These are phyloP conservation scores for Pittosporum tobira DNA, from an alignment of 129 eudicot species.

Conservation along the genomic window DNA sequence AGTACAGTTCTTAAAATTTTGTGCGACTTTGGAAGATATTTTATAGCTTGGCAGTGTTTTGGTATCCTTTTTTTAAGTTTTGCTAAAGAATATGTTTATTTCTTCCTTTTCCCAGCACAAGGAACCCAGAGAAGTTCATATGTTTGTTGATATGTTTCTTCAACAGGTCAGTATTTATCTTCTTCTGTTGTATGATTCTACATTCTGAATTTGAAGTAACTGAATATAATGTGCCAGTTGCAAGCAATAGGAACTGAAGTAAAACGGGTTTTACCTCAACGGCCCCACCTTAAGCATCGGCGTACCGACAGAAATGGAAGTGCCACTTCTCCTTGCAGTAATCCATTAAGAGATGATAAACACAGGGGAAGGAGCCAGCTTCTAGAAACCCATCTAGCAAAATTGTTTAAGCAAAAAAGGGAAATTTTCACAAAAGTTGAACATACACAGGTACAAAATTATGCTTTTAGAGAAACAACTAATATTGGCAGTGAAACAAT, in stretches of 20 bases:
- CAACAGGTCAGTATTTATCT: constrained; percentile 54
- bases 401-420: constrained; percentile 85
- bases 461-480: background rate
- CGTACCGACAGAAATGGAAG: constrained; percentile 94
- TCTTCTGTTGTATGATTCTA: constrained; percentile 10
- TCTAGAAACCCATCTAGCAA: constrained; percentile 92
- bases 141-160: constrained; percentile 92
- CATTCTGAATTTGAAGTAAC: background rate
- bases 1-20: constrained; percentile 15
- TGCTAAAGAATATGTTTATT: background rate
- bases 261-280: constrained; percentile 73
- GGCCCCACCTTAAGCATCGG: constrained; percentile 64
- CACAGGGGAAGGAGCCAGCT: constrained; percentile 94
- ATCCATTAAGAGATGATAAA: constrained; percentile 68
- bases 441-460: constrained; percentile 60
- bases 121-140: constrained; percentile 99
- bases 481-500: background rate
- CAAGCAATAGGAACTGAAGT: constrained; percentile 61
- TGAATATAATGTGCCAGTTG: constrained; percentile 30
- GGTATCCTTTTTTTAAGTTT: background rate
- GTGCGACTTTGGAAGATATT: constrained; percentile 1
- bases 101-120: constrained; percentile 53
- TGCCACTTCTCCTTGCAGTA: constrained; percentile 88
- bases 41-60: background rate
- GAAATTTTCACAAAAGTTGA: constrained; percentile 93